Conservation (phyloP, 2,329 filamentous ascomycete genomes). For the Xylariaceae sp. region DNA sequence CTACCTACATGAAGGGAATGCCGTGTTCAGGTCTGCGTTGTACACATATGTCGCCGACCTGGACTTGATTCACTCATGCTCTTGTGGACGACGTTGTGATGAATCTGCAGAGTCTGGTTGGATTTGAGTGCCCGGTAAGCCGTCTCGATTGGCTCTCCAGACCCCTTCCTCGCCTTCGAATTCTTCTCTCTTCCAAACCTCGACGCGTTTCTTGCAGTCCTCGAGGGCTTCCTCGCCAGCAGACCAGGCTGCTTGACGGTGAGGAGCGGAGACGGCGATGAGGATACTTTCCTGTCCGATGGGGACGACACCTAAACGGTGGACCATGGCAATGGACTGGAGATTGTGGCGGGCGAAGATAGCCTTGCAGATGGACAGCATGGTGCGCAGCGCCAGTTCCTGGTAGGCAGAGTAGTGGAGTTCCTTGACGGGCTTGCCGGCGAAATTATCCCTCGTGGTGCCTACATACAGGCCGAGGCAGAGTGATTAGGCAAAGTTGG, state of each 20-base stretch:
- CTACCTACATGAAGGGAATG: no score
- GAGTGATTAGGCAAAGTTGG: background rate
- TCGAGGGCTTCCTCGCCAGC: slow-evolving; percentile 89
- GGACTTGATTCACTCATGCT: no score
- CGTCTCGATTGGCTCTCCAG: slow-evolving; percentile 86
- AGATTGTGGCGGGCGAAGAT: slow-evolving; percentile 60
- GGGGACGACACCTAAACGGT: slow-evolving; percentile 80
- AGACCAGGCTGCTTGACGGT: slow-evolving; percentile 79
- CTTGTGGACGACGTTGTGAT: background rate
- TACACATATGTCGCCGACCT: no score
- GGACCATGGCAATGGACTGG: slow-evolving; percentile 72
- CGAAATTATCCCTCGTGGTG: slow-evolving; percentile 74
- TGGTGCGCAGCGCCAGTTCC: slow-evolving; percentile 64
- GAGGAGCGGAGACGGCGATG: slow-evolving; percentile 79
- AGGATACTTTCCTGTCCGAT: slow-evolving; percentile 92
- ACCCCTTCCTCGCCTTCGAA: slow-evolving; percentile 74
- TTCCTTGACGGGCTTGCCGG: slow-evolving; percentile 65
- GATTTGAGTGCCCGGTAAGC: slow-evolving; percentile 44
- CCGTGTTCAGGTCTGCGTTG: no score
- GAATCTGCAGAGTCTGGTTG: background rate
- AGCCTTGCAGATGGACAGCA: slow-evolving; percentile 59
- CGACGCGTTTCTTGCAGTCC: slow-evolving; percentile 77
- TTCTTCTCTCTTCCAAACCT: slow-evolving; percentile 93
- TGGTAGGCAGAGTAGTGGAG: slow-evolving; percentile 74
- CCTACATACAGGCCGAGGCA: slow-evolving; percentile 42